phyloP scores from a whole-genome alignment of 305 asterid species.

The Fraxinus baroniana region DNA sequence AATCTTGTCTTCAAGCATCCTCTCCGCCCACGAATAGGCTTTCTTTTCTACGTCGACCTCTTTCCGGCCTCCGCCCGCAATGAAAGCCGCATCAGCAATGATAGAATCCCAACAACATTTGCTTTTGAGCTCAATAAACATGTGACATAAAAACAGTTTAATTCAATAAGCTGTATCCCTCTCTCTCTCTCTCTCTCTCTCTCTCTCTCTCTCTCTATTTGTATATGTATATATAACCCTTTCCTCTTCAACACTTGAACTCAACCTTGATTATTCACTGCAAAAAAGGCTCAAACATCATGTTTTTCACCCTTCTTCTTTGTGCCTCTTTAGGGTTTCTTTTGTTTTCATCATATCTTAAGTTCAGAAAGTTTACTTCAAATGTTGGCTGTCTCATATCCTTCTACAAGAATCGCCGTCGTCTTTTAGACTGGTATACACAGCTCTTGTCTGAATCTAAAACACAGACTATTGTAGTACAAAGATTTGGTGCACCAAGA shows the following conservation, averaged over 20 bases:
- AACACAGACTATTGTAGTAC: constrained; percentile 54
- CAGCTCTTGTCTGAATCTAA: constrained; percentile 44
- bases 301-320: constrained; percentile 26
- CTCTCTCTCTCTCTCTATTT: not conserved
- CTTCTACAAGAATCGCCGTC: constrained; percentile 64
- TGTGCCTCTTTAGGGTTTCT: constrained; percentile 30
- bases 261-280: not conserved
- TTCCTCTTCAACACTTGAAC: not conserved
- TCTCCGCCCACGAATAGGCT: not conserved
- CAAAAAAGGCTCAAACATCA: constrained; percentile 1
- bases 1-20: not conserved
- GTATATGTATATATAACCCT: not conserved
- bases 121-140: not conserved
- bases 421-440: constrained; percentile 62
- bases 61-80: not conserved
- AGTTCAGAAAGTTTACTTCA: not conserved
- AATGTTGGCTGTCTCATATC: constrained; percentile 38
- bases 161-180: not conserved
- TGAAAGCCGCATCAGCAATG: not conserved
- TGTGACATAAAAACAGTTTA: not conserved
- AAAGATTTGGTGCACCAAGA: constrained; percentile 59
- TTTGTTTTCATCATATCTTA: constrained; percentile 8
- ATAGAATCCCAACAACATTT: not conserved
- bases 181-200: not conserved
- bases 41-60: not conserved